Conservation (phyloP, 2,329 filamentous ascomycete genomes). For the Fonsecaea multimorphosa region DNA sequence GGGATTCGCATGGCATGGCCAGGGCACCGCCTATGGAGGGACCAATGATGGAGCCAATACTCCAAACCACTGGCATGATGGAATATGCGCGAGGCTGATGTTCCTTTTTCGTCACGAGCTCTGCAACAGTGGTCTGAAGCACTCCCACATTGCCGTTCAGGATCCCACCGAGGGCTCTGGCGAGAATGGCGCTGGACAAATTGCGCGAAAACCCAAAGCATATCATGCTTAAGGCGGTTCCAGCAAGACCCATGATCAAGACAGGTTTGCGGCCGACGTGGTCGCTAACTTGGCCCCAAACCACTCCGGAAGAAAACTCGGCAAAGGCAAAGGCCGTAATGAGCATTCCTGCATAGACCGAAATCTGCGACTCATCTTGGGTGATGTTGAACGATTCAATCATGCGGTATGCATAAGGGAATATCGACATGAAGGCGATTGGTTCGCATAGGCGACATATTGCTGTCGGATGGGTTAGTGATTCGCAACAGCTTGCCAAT, state of each 20-base stretch:
- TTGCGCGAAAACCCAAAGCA: conserved; percentile 89
- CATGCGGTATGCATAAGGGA: conserved; percentile 99
- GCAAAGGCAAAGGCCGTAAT: conserved; percentile 96
- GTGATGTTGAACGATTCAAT: conserved; percentile 88
- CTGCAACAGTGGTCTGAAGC: conserved; percentile 91
- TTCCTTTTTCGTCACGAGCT: conserved; percentile 89
- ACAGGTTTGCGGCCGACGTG: conserved; percentile 91
- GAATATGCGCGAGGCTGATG: conserved; percentile 95
- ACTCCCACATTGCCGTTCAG: conserved; percentile 97
- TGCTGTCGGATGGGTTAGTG: conserved; percentile 58
- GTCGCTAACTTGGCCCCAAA: conserved; percentile 94
- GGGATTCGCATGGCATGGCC: conserved; percentile 80
- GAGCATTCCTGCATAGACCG: conserved; percentile 92
- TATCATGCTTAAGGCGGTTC: conserved; percentile 90
- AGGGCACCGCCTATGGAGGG: conserved; percentile 89
- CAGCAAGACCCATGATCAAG: conserved; percentile 83
- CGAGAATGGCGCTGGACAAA: conserved; percentile 80
- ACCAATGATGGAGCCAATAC: conserved; percentile 91
- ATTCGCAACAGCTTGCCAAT: conserved; percentile 31
- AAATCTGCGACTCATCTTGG: conserved; percentile 77
- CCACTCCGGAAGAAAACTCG: conserved; percentile 88
- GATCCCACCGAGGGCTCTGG: conserved; percentile 85
- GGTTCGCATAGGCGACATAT: conserved; percentile 96
- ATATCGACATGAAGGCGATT: conserved; percentile 99
- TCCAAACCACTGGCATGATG: conserved; percentile 99